These are phyloP conservation scores for Blastobotrys parvus DNA, from an alignment of 805 yeast species.

Conservation along the genomic window DNA sequence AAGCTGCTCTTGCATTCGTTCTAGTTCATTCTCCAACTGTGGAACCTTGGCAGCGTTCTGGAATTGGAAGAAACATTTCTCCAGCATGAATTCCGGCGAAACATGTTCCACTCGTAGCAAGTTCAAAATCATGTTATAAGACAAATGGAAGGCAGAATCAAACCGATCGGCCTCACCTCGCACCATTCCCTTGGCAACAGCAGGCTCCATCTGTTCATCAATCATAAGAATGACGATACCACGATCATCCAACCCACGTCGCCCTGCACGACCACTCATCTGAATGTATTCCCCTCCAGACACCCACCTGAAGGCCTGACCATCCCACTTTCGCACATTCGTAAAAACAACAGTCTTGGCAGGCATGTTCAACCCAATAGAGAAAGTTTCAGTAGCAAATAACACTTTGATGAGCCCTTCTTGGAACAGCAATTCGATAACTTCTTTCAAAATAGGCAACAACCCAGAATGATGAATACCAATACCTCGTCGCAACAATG, in stretches of 20 bases:
- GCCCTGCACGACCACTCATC: constrained; percentile 99
- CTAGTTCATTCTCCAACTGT: constrained; percentile 55
- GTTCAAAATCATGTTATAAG: constrained; percentile 92
- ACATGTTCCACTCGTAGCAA: constrained; percentile 96
- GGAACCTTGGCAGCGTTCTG: constrained; percentile 93
- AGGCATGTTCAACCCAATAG: constrained; percentile 98
- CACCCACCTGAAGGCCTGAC: constrained; percentile 96
- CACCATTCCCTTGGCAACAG: constrained; percentile 98
- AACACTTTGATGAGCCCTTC: constrained; percentile 91
- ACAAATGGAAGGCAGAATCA: constrained; percentile 95
- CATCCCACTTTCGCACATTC: constrained; percentile 97
- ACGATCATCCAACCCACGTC: constrained; percentile 98
- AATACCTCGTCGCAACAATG: constrained; percentile 86
- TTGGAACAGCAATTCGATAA: constrained; percentile 91
- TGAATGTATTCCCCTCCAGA: constrained; percentile 99
- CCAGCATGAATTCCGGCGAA: constrained; percentile 95
- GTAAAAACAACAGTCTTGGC: constrained; percentile 98
- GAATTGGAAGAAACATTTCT: constrained; percentile 88
- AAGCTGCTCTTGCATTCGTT: constrained; percentile 31
- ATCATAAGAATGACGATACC: constrained; percentile 99
- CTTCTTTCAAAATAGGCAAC: constrained; percentile 86
- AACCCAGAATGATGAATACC: constrained; percentile 98
- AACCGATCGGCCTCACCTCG: constrained; percentile 97
- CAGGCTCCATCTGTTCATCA: constrained; percentile 99
- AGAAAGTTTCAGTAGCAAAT: constrained; percentile 97